Evolutionary conservation across 345 rosid genomes (phyloP).

Genomic region (Populus nigra): DNA sequence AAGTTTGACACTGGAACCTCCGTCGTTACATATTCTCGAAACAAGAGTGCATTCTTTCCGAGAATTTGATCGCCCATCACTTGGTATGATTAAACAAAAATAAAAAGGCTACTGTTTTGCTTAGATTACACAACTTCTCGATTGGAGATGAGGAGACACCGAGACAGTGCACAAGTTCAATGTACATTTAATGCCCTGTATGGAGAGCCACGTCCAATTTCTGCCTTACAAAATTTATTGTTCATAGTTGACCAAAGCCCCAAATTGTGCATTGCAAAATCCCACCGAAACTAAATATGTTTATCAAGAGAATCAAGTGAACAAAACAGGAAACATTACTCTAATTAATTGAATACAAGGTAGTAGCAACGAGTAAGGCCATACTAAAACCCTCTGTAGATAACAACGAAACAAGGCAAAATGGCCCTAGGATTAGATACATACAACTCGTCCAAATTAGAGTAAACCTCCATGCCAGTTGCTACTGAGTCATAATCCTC

Average conservation of each 20-base stretch:
- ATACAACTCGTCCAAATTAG: constrained; percentile 61
- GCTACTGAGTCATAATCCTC: constrained; percentile 67
- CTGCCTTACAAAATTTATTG: constrained; percentile 15
- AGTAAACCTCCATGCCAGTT: constrained; percentile 50
- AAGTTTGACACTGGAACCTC: background rate
- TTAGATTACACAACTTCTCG: constrained; percentile 2
- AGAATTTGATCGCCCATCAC: background rate
- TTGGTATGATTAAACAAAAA: background rate
- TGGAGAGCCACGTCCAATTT: background rate
- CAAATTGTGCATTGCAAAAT: background rate
- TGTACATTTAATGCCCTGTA: constrained; percentile 34
- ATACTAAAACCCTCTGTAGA: constrained; percentile 49
- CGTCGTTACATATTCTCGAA: background rate
- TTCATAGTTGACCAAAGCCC: background rate
- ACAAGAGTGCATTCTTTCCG: background rate
- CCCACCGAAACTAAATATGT: background rate
- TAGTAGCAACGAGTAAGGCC: background rate
- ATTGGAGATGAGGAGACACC: background rate
- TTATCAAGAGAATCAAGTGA: background rate
- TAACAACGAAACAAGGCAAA: constrained; percentile 80
- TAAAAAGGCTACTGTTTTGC: background rate
- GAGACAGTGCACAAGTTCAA: constrained; percentile 13
- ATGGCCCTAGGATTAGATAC: constrained; percentile 66
- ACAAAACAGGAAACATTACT: constrained; percentile 6
- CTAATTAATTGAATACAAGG: background rate